A percentile compares a stretch with the other conserved stretches of the same genome.
Evolutionary conservation across 1,284 basidiomycete species (phyloP).

Genomic region (Cryptococcus hybrid): DNA sequence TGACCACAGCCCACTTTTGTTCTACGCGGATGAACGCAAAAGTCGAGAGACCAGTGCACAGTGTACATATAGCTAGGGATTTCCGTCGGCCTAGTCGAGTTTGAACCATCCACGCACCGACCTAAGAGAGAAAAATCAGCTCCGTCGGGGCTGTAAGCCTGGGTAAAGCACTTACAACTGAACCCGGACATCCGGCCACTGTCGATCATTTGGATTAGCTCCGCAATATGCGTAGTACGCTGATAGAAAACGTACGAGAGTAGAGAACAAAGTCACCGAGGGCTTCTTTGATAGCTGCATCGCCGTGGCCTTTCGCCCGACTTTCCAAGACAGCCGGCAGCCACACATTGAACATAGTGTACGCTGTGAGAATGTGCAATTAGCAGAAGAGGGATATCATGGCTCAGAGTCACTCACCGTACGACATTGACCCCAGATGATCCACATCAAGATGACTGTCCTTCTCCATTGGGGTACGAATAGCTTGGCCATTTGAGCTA

Average conservation of each 20-base stretch:
- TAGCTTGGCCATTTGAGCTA: constrained; percentile 69
- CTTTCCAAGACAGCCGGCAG: constrained; percentile 78
- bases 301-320: constrained; percentile 37
- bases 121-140: constrained; percentile 50
- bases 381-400: not conserved
- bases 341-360: constrained; percentile 97
- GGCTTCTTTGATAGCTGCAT: constrained; percentile 62
- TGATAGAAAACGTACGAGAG: constrained; percentile 14
- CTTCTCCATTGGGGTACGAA: constrained; percentile 76
- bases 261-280: constrained; percentile 72
- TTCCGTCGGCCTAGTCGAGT: constrained; percentile 67
- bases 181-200: constrained; percentile 81
- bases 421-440: constrained; percentile 71
- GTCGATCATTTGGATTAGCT: no score
- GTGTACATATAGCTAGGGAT: constrained; percentile 76
- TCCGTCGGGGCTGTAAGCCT: not conserved
- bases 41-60: constrained; percentile 77
- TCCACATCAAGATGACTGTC: constrained; percentile 83
- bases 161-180: constrained; percentile 59
- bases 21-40: constrained; percentile 67
- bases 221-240: no score
- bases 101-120: constrained; percentile 89
- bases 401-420: constrained; percentile 58
- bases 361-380: constrained; percentile 56
- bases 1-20: constrained; percentile 63